Conservation (phyloP, 1,139 yeast genomes). For the Geotrichum siamense region DNA sequence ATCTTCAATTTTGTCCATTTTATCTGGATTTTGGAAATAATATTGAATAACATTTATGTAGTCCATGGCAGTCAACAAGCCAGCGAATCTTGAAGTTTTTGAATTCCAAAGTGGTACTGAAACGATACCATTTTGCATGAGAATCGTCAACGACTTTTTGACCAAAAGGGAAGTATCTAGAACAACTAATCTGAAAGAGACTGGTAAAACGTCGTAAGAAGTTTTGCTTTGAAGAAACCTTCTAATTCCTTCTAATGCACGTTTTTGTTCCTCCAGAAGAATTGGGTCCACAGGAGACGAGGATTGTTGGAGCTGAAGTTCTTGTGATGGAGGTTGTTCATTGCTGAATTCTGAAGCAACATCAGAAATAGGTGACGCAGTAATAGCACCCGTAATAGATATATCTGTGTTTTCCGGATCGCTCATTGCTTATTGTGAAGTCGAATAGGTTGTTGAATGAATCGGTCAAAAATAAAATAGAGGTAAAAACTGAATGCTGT, state of each 20-base stretch:
- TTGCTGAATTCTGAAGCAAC: background rate
- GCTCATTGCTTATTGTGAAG: too few species aligned
- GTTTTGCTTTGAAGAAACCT: constrained; percentile 82
- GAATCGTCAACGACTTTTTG: constrained; percentile 81
- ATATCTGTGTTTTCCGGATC: background rate
- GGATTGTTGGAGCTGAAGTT: background rate
- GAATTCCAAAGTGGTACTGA: constrained; percentile 98
- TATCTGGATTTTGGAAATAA: constrained; percentile 85
- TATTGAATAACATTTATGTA: constrained; percentile 93
- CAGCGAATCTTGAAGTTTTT: constrained; percentile 83
- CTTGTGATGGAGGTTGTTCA: background rate
- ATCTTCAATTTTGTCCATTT: constrained; percentile 82
- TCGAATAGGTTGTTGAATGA: too few species aligned
- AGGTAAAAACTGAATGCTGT: too few species aligned
- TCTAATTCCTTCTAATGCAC: constrained; percentile 54
- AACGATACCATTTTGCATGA: constrained; percentile 88
- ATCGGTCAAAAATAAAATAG: too few species aligned
- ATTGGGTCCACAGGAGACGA: background rate
- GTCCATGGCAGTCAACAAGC: constrained; percentile 84
- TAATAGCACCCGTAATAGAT: constrained; percentile 9
- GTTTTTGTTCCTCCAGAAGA: constrained; percentile 22
- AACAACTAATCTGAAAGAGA: constrained; percentile 85
- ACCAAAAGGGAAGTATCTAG: constrained; percentile 87
- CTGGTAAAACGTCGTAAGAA: constrained; percentile 94
- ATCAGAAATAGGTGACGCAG: constrained; percentile 13